A percentile compares a stretch with the other conserved stretches of the same genome.
Evolutionary conservation across 2,329 filamentous ascomycete genomes (phyloP).

Genomic region (Arthrobotrys conoides): DNA sequence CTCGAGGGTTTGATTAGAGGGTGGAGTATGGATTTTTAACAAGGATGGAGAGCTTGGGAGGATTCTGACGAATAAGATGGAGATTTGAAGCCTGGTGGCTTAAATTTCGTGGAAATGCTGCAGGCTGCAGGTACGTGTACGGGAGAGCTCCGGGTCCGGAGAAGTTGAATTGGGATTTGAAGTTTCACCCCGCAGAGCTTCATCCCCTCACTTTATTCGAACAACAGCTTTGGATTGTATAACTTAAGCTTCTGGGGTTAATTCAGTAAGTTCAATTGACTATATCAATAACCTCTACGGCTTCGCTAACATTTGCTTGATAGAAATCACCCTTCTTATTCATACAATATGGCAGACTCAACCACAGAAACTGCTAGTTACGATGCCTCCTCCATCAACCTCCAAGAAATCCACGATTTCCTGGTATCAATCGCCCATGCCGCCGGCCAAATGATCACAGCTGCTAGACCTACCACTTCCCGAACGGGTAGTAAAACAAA

Average conservation of each 20-base stretch:
- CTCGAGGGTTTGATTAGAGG: conserved; percentile 5
- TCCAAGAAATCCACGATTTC: conserved; percentile 75
- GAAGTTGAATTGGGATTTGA: neutral
- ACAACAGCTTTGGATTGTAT: neutral
- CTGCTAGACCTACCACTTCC: conserved; percentile 74
- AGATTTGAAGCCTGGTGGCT: neutral
- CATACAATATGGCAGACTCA: neutral
- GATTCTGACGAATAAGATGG: conserved; percentile 26
- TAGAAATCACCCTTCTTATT: neutral
- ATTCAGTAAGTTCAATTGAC: neutral
- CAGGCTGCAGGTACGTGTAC: neutral
- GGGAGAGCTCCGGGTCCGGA: neutral
- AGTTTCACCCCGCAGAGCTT: too few relatives aligned
- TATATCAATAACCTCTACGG: neutral
- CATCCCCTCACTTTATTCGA: too few relatives aligned
- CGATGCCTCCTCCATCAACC: conserved; percentile 68
- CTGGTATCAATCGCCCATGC: conserved; percentile 74
- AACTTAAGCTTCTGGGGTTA: neutral
- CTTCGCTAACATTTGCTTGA: neutral
- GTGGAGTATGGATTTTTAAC: too few relatives aligned
- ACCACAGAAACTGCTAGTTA: neutral
- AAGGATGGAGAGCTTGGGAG: neutral
- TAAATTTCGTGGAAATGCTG: neutral
- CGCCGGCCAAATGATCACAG: conserved; percentile 76
- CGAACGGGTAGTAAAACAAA: conserved; percentile 76